Evolutionary conservation across 2,329 filamentous ascomycete genomes (phyloP).

Genomic region (Alternaria ventricosa): DNA sequence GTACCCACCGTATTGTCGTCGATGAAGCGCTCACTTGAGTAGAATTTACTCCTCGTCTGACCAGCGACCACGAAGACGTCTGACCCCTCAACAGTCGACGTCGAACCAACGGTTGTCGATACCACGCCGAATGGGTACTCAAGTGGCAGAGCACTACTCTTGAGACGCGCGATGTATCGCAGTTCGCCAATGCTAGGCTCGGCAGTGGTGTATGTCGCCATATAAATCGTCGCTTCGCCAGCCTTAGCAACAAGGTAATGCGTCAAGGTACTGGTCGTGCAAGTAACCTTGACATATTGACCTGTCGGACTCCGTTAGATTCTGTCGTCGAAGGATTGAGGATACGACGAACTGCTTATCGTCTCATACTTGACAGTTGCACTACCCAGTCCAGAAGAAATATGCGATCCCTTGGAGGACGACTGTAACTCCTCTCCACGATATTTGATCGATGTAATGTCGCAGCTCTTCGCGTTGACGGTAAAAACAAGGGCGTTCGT

Average conservation of each 20-base stretch:
- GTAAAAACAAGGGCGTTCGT: constrained; percentile 42
- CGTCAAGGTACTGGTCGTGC: constrained; percentile 64
- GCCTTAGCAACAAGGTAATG: constrained; percentile 69
- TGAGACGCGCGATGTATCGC: constrained; percentile 68
- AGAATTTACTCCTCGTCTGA: constrained; percentile 73
- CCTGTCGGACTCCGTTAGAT: constrained; percentile 6
- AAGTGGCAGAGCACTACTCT: constrained; percentile 49
- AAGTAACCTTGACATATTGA: constrained; percentile 67
- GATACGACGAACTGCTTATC: constrained; percentile 33
- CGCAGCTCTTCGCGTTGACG: constrained; percentile 59
- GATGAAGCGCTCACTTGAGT: constrained; percentile 72
- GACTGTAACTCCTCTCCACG: constrained; percentile 67
- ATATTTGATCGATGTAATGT: constrained; percentile 69
- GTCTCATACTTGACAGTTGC: constrained; percentile 59
- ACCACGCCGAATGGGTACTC: constrained; percentile 51
- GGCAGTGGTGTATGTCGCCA: constrained; percentile 65
- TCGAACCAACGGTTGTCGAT: constrained; percentile 61
- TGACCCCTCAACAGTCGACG: constrained; percentile 62
- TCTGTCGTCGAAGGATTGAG: neutral
- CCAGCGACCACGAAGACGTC: constrained; percentile 63
- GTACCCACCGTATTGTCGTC: constrained; percentile 56
- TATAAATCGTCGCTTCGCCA: constrained; percentile 64
- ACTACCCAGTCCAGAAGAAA: constrained; percentile 65
- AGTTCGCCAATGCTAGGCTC: constrained; percentile 57
- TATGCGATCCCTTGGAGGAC: constrained; percentile 59